phyloP scores from a whole-genome alignment of 2,329 filamentous ascomycete genomes.

The Incumbomyces delicatus region DNA sequence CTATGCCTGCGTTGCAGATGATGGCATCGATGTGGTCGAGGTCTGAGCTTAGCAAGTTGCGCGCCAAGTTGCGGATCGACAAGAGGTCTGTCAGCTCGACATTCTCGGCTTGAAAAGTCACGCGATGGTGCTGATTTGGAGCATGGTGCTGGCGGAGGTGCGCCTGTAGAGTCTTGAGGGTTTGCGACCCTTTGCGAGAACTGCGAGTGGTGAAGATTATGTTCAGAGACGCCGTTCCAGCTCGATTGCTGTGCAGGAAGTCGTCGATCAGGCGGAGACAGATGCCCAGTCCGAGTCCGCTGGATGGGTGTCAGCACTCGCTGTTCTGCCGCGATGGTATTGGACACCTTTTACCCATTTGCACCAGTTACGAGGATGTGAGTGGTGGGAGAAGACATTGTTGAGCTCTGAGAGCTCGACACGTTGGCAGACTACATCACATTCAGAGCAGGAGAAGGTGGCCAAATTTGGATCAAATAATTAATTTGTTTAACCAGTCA shows the following conservation, averaged over 20 bases:
- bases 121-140: slow-evolving; percentile 31
- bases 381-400: slow-evolving; percentile 13
- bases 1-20: slow-evolving; percentile 80
- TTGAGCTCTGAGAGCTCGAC: slow-evolving; percentile 6
- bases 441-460: background rate
- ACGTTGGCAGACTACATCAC: background rate
- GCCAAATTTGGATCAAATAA: too few species aligned
- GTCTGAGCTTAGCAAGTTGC: slow-evolving; percentile 36
- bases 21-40: slow-evolving; percentile 67
- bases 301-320: slow-evolving; percentile 29
- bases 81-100: slow-evolving; percentile 49
- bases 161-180: slow-evolving; percentile 52
- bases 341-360: slow-evolving; percentile 55
- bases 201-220: slow-evolving; percentile 78
- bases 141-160: slow-evolving; percentile 45
- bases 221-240: slow-evolving; percentile 58
- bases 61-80: slow-evolving; percentile 45
- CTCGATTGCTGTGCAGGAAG: slow-evolving; percentile 58
- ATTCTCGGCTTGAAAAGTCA: slow-evolving; percentile 47
- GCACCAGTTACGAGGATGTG: slow-evolving; percentile 69
- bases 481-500: too few species aligned
- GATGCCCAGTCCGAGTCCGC: slow-evolving; percentile 77
- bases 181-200: slow-evolving; percentile 61
- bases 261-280: slow-evolving; percentile 81
- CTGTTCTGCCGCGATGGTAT: background rate